Evolutionary conservation across 805 yeast species (phyloP), one percentile per base, ranked within the genome.

Genomic region (Starmerella ratchasimensis): DNA sequence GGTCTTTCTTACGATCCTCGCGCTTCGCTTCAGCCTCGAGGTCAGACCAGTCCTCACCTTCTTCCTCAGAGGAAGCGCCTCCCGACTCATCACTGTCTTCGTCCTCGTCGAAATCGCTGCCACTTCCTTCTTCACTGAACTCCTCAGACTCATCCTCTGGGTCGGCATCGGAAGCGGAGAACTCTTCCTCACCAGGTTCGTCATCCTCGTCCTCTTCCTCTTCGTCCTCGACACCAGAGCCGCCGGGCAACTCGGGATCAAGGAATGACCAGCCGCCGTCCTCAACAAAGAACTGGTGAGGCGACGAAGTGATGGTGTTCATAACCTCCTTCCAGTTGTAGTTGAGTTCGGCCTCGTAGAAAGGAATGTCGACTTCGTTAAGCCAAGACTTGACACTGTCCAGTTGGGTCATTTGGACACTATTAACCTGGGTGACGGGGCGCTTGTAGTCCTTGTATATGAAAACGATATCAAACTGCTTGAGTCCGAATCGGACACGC

Each of bases 181-280:
- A 73, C 34, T 70, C 78, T 55, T 77, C 82, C 50, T 76, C 77
- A 27, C 68, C 73, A 13, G 62, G 58, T 52, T 78, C 93, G 52
- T 78, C 90, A 18, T 38, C 48, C 7, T 33, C 47, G 13, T 27
- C 47, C 34, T 69, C 75, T 9, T 27, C 45, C 33, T 69, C 75
- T 15, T 72, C 80, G 23, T 65, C 72, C 44, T 74, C 93, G 34
- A 71, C 79, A 41, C 77, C 94, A 16, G 86, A 84, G 11, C 37
- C 24, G 16, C 26, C 43, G 2, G 38, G 36, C 32, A 71, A 77
- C 32, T 76, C 88, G 29, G 90, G 88, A 21, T 84, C 81, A 58
- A 90, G 70, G 71, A 90, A 83, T 21, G 74, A 70, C 98, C 98
- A 90, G 37, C 98, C 98, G 39, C 97, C 98, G 52, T 82, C 93